Conservation (phyloP, 805 yeast genomes). For the Myxozyma vanderwaltii region DNA sequence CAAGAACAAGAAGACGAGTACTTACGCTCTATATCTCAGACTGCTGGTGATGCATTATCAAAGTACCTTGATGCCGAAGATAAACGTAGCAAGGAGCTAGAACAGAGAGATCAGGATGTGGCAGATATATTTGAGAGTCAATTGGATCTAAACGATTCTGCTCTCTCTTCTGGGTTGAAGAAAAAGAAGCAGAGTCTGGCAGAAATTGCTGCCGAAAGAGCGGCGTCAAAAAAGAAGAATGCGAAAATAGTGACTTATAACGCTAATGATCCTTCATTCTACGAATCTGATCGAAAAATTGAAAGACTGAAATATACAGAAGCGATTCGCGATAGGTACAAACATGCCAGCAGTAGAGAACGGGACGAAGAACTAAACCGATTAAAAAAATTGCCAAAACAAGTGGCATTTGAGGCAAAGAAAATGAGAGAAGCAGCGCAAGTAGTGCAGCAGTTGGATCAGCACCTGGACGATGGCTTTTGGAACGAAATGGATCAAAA, state of each 20-base stretch:
- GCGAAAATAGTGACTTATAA: conserved; percentile 13
- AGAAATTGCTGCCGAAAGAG: not conserved
- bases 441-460: not conserved
- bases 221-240: not conserved
- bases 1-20: conserved; percentile 15
- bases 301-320: conserved; percentile 21
- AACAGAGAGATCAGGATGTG: conserved; percentile 2
- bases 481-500: conserved; percentile 26
- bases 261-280: conserved; percentile 20
- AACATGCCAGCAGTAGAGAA: conserved; percentile 13
- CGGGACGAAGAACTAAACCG: conserved; percentile 25
- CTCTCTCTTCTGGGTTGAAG: not conserved
- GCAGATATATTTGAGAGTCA: conserved; percentile 26
- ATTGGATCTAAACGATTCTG: conserved; percentile 3
- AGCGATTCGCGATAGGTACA: conserved; percentile 21
- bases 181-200: not conserved
- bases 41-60: conserved; percentile 17
- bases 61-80: conserved; percentile 20
- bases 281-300: conserved; percentile 23
- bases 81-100: not conserved
- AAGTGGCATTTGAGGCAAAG: conserved; percentile 14
- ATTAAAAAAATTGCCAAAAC: conserved; percentile 25
- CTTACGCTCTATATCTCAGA: conserved; percentile 10
- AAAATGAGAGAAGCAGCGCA: conserved; percentile 5
- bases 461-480: conserved; percentile 20